These are phyloP conservation scores for Vaccinium corymbosum DNA, from an alignment of 148 eudicot species.

Conservation along the genomic window DNA sequence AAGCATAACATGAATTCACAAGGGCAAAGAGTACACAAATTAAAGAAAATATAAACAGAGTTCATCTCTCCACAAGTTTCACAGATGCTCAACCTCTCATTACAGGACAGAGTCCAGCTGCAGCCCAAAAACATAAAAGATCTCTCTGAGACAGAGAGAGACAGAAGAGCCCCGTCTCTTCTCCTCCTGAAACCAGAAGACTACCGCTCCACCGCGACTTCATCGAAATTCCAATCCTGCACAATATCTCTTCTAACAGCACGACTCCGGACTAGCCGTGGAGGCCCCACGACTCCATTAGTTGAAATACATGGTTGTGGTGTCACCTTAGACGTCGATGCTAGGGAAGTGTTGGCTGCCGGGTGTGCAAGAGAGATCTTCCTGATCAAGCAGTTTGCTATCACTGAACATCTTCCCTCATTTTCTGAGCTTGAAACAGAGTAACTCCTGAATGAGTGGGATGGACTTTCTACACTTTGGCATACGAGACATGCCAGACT, in stretches of 20 bases:
- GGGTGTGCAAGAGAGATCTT: slow-evolving; percentile 41
- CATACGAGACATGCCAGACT: slow-evolving; percentile 87
- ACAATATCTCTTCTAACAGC: slow-evolving; percentile 82
- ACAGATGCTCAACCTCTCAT: slow-evolving; percentile 13
- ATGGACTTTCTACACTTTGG: slow-evolving; percentile 85
- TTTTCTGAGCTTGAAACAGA: slow-evolving; percentile 87
- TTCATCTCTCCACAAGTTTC: background rate
- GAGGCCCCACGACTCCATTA: slow-evolving; percentile 43
- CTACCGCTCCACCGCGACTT: slow-evolving; percentile 39
- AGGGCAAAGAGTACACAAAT: slow-evolving; percentile 2
- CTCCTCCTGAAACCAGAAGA: background rate
- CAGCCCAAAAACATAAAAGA: slow-evolving; percentile 8
- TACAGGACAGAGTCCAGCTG: slow-evolving; percentile 12
- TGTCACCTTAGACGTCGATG: slow-evolving; percentile 71
- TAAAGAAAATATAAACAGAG: slow-evolving; percentile 5
- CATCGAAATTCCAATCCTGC: slow-evolving; percentile 81
- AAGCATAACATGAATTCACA: background rate
- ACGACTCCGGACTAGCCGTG: slow-evolving; percentile 69
- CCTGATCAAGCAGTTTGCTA: slow-evolving; percentile 62
- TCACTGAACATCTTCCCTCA: slow-evolving; percentile 72
- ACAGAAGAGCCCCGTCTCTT: background rate
- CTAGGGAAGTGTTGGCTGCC: slow-evolving; percentile 31
- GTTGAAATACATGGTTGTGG: slow-evolving; percentile 62
- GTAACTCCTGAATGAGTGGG: slow-evolving; percentile 81
- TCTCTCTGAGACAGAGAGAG: background rate